phyloP scores from a whole-genome alignment of 1,284 basidiomycete species.

The Cryptococcus hybrid region DNA sequence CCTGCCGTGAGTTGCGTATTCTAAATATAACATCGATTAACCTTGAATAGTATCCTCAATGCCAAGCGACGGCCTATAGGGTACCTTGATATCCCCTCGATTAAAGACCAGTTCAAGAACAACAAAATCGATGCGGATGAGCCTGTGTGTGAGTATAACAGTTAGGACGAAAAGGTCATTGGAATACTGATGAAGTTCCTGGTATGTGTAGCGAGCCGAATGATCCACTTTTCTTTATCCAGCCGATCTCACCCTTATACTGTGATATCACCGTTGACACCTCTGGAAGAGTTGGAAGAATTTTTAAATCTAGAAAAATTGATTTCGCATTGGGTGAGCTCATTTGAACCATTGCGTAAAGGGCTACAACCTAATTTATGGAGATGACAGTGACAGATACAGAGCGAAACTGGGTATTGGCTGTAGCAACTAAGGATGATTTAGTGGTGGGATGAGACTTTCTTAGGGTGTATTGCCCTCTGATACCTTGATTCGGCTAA shows the following conservation, averaged over 20 bases:
- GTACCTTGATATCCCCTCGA: constrained; percentile 69
- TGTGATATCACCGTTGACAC: constrained; percentile 72
- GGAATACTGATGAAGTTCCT: neutral
- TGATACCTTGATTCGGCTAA: neutral
- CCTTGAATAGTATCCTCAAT: constrained; percentile 64
- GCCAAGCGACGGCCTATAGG: constrained; percentile 69
- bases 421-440: constrained; percentile 74
- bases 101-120: constrained; percentile 75
- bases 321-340: constrained; percentile 71
- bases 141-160: constrained; percentile 53
- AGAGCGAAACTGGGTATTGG: constrained; percentile 79
- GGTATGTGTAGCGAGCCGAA: constrained; percentile 58
- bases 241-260: constrained; percentile 61
- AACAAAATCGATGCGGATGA: constrained; percentile 61
- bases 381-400: constrained; percentile 68
- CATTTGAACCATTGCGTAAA: too few relatives aligned
- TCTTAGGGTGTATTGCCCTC: neutral
- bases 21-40: neutral
- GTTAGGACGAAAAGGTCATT: neutral
- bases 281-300: constrained; percentile 69
- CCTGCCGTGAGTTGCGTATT: constrained; percentile 63
- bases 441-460: constrained; percentile 58
- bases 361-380: constrained; percentile 4
- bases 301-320: constrained; percentile 62
- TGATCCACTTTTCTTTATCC: constrained; percentile 71